Evolutionary conservation across 78 protist genomes (phyloP), one percentile per base, ranked within the genome.

Genomic region (Blattamonas nauphoetae): DNA sequence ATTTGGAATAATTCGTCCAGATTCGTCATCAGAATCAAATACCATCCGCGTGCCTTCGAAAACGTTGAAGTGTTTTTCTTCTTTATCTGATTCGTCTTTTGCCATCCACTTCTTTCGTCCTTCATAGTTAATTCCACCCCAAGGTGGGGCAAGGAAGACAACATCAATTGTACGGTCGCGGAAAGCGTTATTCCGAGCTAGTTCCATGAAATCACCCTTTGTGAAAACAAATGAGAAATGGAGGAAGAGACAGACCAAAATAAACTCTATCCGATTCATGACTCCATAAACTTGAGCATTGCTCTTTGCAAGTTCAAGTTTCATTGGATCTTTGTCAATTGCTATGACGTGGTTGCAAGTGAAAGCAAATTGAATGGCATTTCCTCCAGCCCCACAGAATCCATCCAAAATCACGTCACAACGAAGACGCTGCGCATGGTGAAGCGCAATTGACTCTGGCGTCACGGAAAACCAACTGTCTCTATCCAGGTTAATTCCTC

Each of bases 71-170:
- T n/a, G n/a, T 55, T 55, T 21, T 29, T 55, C 71, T 21, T 55
- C 21, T 55, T 55, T 55, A 11, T 55, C 71, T 21, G 11, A 11
- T 21, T 29, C 71, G 71, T 11, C 71, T 55, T 55, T 55, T 55
- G 38, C 21, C 71, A 55, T 11, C 71, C 21, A 29, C 71, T 55
- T 21, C 71, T 55, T 55, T 55, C 71, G 71, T 55, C 71, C 71
- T 21, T 55, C 38, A 55, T 79, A 79, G 45, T 5, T 11, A 79
- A 21, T 6, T 3, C 93, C 93, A 1, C 93, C 93, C 93, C 93
- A 91, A 1, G 93, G 93, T 1, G 93, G 92, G 6, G 93, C 85
- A 5, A 91, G 88, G 78, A 91, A 91, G 35, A 91, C 89, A 32
- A 34, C 90, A 35, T 91, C 93, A 1, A 84, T 90, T 29, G 1